phyloP scores from a whole-genome alignment of 2,329 filamentous ascomycete species.

The Calonectria pseudoreteaudii region DNA sequence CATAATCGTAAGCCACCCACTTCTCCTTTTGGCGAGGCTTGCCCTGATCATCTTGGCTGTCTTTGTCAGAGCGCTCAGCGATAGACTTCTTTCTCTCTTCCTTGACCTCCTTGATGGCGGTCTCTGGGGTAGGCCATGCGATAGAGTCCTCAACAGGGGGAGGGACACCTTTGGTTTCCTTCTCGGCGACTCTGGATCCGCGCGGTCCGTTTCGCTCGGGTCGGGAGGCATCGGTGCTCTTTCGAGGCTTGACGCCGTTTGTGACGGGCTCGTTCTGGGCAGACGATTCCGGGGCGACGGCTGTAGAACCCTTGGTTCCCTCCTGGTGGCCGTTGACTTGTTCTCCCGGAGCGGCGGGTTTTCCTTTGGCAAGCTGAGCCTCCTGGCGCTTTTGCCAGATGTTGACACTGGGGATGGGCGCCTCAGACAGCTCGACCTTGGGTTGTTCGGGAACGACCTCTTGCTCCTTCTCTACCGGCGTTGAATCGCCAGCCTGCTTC shows the following conservation, averaged over 20 bases:
- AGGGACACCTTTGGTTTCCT: conserved; percentile 53
- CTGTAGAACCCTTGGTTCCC: conserved; percentile 58
- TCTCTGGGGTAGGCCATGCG: conserved; percentile 92
- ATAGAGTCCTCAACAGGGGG: conserved; percentile 81
- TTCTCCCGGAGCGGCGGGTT: conserved; percentile 53
- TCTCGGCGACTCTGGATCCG: conserved; percentile 59
- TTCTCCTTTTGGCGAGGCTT: conserved; percentile 78
- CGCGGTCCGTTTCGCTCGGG: conserved; percentile 58
- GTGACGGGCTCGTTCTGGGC: conserved; percentile 42
- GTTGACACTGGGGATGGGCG: conserved; percentile 86
- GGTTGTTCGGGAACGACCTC: conserved; percentile 56
- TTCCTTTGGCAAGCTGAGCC: conserved; percentile 67
- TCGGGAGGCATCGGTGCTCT: conserved; percentile 54
- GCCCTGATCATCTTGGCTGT: conserved; percentile 64
- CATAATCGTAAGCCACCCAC: conserved; percentile 87
- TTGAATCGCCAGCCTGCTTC: conserved; percentile 61
- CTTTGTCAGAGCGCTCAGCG: conserved; percentile 73
- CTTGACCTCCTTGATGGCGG: conserved; percentile 76
- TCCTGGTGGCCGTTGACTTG: conserved; percentile 46
- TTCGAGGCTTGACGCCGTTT: conserved; percentile 57
- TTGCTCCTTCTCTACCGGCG: conserved; percentile 68
- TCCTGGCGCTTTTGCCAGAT: conserved; percentile 86
- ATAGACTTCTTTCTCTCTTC: conserved; percentile 76
- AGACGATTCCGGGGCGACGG: conserved; percentile 37
- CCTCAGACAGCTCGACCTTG: conserved; percentile 79